Conservation (phyloP, 1,139 yeast genomes). For the Kluyveromyces sp. region DNA sequence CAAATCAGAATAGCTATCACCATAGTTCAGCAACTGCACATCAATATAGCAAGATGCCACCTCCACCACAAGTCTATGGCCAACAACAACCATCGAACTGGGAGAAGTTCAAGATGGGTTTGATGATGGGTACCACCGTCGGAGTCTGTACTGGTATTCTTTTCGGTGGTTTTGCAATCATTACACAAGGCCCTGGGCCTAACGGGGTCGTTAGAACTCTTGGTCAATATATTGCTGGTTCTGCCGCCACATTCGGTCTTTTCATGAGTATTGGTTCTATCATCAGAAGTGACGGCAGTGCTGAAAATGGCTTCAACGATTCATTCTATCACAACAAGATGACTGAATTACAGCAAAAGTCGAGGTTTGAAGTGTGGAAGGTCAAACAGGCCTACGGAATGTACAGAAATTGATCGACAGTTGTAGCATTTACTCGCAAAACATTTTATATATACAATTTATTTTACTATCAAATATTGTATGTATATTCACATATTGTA, state of each 20-base stretch:
- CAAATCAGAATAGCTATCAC: not conserved
- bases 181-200: conserved; percentile 97
- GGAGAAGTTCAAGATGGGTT: conserved; percentile 97
- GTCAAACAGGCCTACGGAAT: conserved; percentile 23
- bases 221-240: conserved; percentile 94
- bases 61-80: conserved; percentile 76
- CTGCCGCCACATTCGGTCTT: conserved; percentile 93
- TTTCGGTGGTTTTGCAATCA: conserved; percentile 87
- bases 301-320: conserved; percentile 7
- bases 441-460: not conserved
- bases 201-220: conserved; percentile 93
- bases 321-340: not conserved
- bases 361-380: conserved; percentile 28
- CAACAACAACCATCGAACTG: conserved; percentile 77
- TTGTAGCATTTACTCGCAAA: not conserved
- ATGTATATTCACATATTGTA: not conserved
- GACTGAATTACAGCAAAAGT: conserved; percentile 22
- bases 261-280: conserved; percentile 95
- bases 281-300: conserved; percentile 63
- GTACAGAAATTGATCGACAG: conserved; percentile 12
- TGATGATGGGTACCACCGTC: conserved; percentile 92
- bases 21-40: not conserved
- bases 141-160: conserved; percentile 94
- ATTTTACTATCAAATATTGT: not conserved
- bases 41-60: conserved; percentile 39